These are phyloP conservation scores for Platanus orientalis DNA, from an alignment of 164 flowering plant species.

Conservation along the genomic window DNA sequence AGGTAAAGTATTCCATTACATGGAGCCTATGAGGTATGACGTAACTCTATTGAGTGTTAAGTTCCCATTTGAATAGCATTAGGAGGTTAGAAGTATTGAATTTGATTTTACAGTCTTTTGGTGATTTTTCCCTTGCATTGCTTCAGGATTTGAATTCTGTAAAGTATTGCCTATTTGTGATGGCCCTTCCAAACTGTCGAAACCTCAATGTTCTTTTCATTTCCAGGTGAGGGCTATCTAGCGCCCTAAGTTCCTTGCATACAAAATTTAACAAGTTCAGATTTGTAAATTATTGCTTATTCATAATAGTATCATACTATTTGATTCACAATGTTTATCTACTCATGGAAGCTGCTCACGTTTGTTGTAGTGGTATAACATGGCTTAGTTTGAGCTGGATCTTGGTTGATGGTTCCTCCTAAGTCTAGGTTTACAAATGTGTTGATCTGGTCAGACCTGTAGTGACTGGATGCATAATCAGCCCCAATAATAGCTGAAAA, in stretches of 20 bases:
- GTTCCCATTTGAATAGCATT: neutral
- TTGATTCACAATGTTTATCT: too few relatives aligned
- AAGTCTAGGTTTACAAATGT: neutral
- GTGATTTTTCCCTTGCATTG: neutral
- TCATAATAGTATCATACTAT: too few relatives aligned
- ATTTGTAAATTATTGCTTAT: too few relatives aligned
- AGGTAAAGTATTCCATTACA: slow-evolving; percentile 1
- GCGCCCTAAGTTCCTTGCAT: neutral
- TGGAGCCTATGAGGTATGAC: too few relatives aligned
- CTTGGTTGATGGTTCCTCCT: neutral
- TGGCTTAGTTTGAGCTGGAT: neutral
- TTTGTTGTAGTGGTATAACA: neutral
- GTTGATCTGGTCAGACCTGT: neutral
- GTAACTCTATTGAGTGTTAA: neutral
- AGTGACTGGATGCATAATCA: too few relatives aligned
- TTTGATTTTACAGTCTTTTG: neutral
- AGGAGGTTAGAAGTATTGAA: too few relatives aligned
- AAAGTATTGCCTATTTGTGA: slow-evolving; percentile 31
- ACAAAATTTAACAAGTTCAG: too few relatives aligned
- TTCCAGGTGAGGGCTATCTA: slow-evolving; percentile 37
- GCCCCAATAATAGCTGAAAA: neutral
- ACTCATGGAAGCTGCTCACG: neutral
- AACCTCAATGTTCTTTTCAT: slow-evolving; percentile 31
- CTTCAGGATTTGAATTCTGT: slow-evolving; percentile 6
- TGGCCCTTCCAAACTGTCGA: slow-evolving; percentile 17